Conservation (phyloP, 192 early-diverging fungal species). For the Backusella macrospora region DNA sequence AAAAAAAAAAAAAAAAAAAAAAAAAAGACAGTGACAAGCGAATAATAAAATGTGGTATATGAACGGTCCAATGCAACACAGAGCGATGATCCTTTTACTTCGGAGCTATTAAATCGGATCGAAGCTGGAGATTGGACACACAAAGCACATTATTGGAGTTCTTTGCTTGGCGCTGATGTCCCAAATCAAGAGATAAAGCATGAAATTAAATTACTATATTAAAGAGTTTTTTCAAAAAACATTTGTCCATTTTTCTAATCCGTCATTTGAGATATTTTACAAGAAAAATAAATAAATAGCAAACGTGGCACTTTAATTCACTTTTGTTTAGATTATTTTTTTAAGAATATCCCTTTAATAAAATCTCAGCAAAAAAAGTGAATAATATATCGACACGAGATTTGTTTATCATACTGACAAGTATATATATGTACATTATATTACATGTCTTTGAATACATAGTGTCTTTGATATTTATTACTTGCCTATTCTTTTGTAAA, state of each 20-base stretch:
- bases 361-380: not conserved
- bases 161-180: not conserved
- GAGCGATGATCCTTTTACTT: not conserved
- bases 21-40: no score
- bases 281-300: not conserved
- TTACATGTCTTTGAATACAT: not conserved
- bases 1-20: no score
- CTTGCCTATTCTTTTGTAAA: not conserved
- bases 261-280: not conserved
- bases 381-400: not conserved
- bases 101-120: not conserved
- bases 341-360: not conserved
- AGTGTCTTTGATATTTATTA: not conserved
- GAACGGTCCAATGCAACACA: constrained; percentile 11
- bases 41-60: not conserved
- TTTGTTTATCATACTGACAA: not conserved
- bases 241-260: not conserved
- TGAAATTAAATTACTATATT: constrained; percentile 16
- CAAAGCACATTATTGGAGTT: not conserved
- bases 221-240: not conserved
- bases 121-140: not conserved
- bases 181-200: constrained; percentile 7
- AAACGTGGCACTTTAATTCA: not conserved
- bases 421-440: not conserved
- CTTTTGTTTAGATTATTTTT: constrained; percentile 12